Evolutionary conservation across 139 green algal genomes (phyloP).

Genomic region (Tetraselmis striata): DNA sequence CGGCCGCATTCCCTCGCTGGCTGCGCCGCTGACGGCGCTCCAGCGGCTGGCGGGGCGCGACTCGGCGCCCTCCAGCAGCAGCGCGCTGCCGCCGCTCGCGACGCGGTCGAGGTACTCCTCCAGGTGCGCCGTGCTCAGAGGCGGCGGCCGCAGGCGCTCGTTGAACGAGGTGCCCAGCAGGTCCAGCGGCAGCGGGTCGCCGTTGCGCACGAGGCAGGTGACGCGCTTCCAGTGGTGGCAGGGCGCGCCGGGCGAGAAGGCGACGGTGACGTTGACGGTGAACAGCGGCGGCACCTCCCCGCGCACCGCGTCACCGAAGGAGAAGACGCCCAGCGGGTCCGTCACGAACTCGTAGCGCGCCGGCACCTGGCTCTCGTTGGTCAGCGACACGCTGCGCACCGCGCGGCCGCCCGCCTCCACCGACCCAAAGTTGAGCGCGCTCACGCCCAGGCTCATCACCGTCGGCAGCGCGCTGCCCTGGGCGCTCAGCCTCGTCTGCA

Average conservation of each 20-base stretch:
- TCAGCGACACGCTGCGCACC: not conserved
- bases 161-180: slow-evolving; percentile 48
- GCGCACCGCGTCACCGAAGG: slow-evolving; percentile 23
- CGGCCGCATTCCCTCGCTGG: not conserved
- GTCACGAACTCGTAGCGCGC: slow-evolving; percentile 42
- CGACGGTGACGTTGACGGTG: slow-evolving; percentile 42
- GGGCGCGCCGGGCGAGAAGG: slow-evolving; percentile 34
- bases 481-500: slow-evolving; percentile 20
- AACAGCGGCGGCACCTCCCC: slow-evolving; percentile 29
- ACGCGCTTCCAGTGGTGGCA: slow-evolving; percentile 59
- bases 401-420: slow-evolving; percentile 15
- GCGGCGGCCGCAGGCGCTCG: slow-evolving; percentile 45
- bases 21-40: not conserved
- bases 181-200: slow-evolving; percentile 35
- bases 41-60: not conserved
- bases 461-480: slow-evolving; percentile 38
- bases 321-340: slow-evolving; percentile 38
- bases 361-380: slow-evolving; percentile 40
- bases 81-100: slow-evolving; percentile 7
- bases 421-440: slow-evolving; percentile 51
- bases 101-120: slow-evolving; percentile 31
- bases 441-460: slow-evolving; percentile 27
- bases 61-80: slow-evolving; percentile 15
- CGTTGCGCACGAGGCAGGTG: slow-evolving; percentile 41
- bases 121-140: slow-evolving; percentile 37